Conservation (phyloP, 768 basidiomycete genomes). For the Mycena chlorophos region DNA sequence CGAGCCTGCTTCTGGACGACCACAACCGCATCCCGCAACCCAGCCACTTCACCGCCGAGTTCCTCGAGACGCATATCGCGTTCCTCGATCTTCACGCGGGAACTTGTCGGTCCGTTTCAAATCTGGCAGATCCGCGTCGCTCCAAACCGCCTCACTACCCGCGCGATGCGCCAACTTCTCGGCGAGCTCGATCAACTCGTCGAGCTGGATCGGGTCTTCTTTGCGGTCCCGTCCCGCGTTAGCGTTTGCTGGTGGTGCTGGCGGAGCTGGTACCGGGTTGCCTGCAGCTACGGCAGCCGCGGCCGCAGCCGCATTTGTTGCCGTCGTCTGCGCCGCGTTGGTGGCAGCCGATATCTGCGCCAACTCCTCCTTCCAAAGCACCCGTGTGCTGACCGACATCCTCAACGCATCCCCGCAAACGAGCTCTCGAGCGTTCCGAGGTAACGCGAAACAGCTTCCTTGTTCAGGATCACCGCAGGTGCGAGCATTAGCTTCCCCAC, state of each 20-base stretch:
- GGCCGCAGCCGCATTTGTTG: no score
- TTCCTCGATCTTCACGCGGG: conserved; percentile 8
- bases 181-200: conserved; percentile 12
- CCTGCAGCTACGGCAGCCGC: no score
- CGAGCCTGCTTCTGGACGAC: conserved; percentile 6
- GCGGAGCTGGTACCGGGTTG: no score
- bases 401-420: conserved; percentile 6
- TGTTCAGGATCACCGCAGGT: conserved; percentile 12
- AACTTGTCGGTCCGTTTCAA: conserved; percentile 7
- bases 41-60: conserved; percentile 2
- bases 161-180: conserved; percentile 2
- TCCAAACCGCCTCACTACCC: background rate
- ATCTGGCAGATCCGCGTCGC: background rate
- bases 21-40: conserved; percentile 3
- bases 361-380: conserved; percentile 7
- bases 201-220: conserved; percentile 10
- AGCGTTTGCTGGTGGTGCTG: background rate
- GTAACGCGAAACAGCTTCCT: conserved; percentile 6
- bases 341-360: background rate
- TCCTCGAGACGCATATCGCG: conserved; percentile 9
- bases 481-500: conserved; percentile 6
- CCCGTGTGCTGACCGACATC: conserved; percentile 8
- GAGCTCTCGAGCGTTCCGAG: conserved; percentile 6
- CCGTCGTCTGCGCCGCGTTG: no score
- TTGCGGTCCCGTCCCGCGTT: background rate